Base-by-base conservation (phyloP, 2,329 filamentous ascomycete genomes). In the Zymoseptoria pseudotritici region DNA sequence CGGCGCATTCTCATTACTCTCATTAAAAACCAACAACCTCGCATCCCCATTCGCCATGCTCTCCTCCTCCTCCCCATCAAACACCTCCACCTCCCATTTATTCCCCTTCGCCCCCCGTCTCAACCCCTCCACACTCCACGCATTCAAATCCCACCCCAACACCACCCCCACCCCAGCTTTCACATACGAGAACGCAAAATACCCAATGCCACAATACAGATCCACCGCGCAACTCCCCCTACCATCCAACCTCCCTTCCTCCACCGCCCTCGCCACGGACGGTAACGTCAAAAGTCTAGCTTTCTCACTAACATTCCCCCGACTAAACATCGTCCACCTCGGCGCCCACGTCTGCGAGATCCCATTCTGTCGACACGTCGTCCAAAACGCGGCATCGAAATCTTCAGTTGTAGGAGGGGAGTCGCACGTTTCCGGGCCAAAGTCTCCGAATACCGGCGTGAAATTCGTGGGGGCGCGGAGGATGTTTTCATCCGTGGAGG, bases 121-220 rank as follows among this genome's bases (percentile, higher is more conserved):
- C 55, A 79, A 61, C 0, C 78, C 79, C 62, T 80, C 78, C 9
- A 78, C 69, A 58, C 73, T 77, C 79, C 79, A 81, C 0, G 73
- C 68, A 69, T 96, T 97, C 53, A 97, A 78, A 74, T 97, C 93
- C 89, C 90, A 97, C 67, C 91, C 90, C 50, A 94, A 78, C 1
- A 97, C 87, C 54, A 82, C 77, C 8, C 68, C 77, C 68, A 92
- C 77, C 0, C 90, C 91, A 19, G 87, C 82, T 61, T 78, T 80
- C 6, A 86, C 82, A 74, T 96, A 97, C 31, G 85, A 89, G 70
- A 97, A 96, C 3, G 88, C 84, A 75, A 97, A 97, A 75, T 97
- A 97, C 4, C 93, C 93, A 65, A 97, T 96, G 0, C 93, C 93
- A 0, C 89, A 90, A 76, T 96, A 97, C 61, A 97, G 77, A 73